phyloP scores from a whole-genome alignment of 257 asterid species.

The Nicotiana otophora region DNA sequence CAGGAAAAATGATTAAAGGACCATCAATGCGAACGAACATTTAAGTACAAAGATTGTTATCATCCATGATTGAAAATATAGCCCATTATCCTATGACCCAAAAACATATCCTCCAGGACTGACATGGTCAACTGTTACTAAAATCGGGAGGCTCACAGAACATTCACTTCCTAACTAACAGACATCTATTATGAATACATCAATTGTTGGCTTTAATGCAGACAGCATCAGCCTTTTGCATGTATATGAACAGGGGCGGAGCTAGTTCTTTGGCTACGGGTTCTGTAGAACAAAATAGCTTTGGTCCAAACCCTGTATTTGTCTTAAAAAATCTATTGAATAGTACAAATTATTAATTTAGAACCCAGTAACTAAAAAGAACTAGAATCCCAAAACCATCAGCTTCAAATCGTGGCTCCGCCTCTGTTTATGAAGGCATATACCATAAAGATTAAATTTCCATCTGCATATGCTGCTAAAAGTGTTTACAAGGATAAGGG shows the following conservation, averaged over 20 bases:
- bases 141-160: neutral
- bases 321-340: too few relatives aligned
- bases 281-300: too few relatives aligned
- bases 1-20: neutral
- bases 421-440: neutral
- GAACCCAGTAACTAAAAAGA: too few relatives aligned
- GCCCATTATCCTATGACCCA: neutral
- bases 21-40: neutral
- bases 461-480: neutral
- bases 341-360: too few relatives aligned
- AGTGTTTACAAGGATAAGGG: neutral
- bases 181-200: neutral
- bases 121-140: neutral
- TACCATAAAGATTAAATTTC: neutral
- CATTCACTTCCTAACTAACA: neutral
- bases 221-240: neutral
- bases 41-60: neutral
- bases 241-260: neutral
- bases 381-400: too few relatives aligned
- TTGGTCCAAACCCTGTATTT: too few relatives aligned
- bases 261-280: too few relatives aligned
- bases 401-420: too few relatives aligned
- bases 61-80: neutral
- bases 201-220: neutral
- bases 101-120: neutral